Conservation (phyloP, 1,284 basidiomycete species). For the Ganoderma meredithae region DNA sequence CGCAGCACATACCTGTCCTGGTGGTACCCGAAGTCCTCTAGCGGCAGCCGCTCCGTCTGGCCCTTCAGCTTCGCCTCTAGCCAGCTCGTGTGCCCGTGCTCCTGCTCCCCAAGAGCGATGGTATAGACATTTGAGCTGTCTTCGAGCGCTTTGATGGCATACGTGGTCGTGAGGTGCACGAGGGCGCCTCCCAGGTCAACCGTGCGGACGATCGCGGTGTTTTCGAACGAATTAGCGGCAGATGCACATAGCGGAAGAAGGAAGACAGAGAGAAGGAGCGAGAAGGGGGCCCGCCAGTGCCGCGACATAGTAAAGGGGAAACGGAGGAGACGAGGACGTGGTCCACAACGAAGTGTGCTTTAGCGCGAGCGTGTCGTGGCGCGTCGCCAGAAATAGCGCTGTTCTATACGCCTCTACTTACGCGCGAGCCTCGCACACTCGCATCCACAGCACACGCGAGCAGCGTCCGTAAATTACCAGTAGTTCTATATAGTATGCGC, state of each 20-base stretch:
- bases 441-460: neutral
- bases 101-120: conserved; percentile 71
- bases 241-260: conserved; percentile 40
- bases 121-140: conserved; percentile 71
- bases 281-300: conserved; percentile 41
- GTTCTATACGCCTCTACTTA: conserved; percentile 1
- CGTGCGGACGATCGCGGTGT: conserved; percentile 85
- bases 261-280: conserved; percentile 38
- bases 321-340: conserved; percentile 23
- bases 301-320: conserved; percentile 40
- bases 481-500: conserved; percentile 19
- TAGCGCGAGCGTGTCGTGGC: conserved; percentile 32
- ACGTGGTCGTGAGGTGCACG: conserved; percentile 87
- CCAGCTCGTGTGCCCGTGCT: conserved; percentile 77
- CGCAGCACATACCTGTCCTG: conserved; percentile 53
- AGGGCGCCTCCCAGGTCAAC: conserved; percentile 89
- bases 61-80: conserved; percentile 83
- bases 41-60: conserved; percentile 60
- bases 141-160: conserved; percentile 79
- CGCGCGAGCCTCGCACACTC: neutral
- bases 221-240: conserved; percentile 73
- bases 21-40: conserved; percentile 59
- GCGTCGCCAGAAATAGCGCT: conserved; percentile 33
- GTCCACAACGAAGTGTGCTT: conserved; percentile 30
- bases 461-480: conserved; percentile 18